These are phyloP conservation scores for Monosporozyma servazzii DNA, from an alignment of 805 yeast genomes.

Conservation along the genomic window DNA sequence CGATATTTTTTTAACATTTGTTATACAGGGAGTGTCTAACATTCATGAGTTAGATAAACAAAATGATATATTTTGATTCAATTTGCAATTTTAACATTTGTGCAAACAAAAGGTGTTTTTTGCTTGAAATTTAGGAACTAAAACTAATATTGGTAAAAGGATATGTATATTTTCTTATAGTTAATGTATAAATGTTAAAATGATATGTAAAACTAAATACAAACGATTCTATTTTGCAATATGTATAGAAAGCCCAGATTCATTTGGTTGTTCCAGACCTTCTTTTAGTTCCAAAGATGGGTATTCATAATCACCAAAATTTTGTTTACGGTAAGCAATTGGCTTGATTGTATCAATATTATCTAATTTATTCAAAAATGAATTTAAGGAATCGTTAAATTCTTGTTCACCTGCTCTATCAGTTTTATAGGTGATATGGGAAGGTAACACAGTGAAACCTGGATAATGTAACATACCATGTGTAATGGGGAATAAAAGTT, in stretches of 20 bases:
- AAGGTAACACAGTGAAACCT: constrained; percentile 19
- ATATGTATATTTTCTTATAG: too few relatives aligned
- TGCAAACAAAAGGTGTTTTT: too few relatives aligned
- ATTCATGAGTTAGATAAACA: too few relatives aligned
- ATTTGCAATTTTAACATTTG: too few relatives aligned
- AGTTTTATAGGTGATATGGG: constrained; percentile 10
- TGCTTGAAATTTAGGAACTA: too few relatives aligned
- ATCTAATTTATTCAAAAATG: constrained; percentile 4
- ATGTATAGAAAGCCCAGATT: constrained; percentile 12
- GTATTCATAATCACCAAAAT: constrained; percentile 15
- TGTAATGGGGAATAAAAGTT: constrained; percentile 17
- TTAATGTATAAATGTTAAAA: too few relatives aligned
- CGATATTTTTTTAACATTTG: too few relatives aligned
- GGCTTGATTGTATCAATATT: constrained; percentile 7
- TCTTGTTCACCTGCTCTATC: constrained; percentile 6
- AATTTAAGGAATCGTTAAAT: constrained; percentile 1
- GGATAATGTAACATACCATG: constrained; percentile 17
- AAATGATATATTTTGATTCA: too few relatives aligned
- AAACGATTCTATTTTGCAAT: background rate
- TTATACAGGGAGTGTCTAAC: too few relatives aligned
- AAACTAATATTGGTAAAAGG: too few relatives aligned
- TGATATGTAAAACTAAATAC: too few relatives aligned
- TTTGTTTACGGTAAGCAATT: constrained; percentile 14
- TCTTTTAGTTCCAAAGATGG: constrained; percentile 10
- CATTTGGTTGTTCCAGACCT: constrained; percentile 11